Evolutionary conservation across 441 rosid species (phyloP), one percentile per base, ranked within the genome.

Genomic region (Gossypium aridum): DNA sequence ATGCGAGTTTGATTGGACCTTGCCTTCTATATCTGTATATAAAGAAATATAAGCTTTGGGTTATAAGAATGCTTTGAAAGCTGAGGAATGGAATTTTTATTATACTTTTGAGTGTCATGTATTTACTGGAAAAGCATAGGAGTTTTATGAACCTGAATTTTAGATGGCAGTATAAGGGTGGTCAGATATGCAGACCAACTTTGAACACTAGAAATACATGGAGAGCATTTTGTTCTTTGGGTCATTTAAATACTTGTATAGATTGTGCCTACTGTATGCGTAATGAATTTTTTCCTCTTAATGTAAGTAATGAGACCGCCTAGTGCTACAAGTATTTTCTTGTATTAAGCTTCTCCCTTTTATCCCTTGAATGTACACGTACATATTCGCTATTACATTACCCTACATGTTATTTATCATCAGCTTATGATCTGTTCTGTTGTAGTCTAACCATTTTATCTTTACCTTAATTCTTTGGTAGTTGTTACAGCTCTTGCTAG

Each of bases 31-130:
- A 89, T 80, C 78, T 87, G 85, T 88, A 84, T 77, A 82, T 89
- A 66, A 90, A 87, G 75, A 86, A 90, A 75, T 78, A 87, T 77
- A 90, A 89, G 75, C 87, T 94, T 61, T 92, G 97, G 98, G 85
- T 92, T 54, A 77, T 86, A 83, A 89, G 86, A 80, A 89, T 88
- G 97, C 85, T 90, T 26, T 91, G 81, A 90, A 31, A 47, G 65
- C 51, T 61, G 65, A 64, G 31, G 39, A 57, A 57, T 14, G 67
- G 71, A 57, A 68, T 37, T 62, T 72, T 62, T 16, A 47, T 6
- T 66, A 7, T 16, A 22, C 71, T 62, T 56, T 64, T 22, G 22
- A 31, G 69, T 34, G 55, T 64, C 69, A 23, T 22, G 78, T 39
- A 61, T 69, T 13, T 25, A 14, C 16, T 19, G 59, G 56, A 7